Percentiles rank a stretch among this genome's conserved stretches.
phyloP scores from a whole-genome alignment of 768 basidiomycete species.

The Pisolithus sp. region DNA sequence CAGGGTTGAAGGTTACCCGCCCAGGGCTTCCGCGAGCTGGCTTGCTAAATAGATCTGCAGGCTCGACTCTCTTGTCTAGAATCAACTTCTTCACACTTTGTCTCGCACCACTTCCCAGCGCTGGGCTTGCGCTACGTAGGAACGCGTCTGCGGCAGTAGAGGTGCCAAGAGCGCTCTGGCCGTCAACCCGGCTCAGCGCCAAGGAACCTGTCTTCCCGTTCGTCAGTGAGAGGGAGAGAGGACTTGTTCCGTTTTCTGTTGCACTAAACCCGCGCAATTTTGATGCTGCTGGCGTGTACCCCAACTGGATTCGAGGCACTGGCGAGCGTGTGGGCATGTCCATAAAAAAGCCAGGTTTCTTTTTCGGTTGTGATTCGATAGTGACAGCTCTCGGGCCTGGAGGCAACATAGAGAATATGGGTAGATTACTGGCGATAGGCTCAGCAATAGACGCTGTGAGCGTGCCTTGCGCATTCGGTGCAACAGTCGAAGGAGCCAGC shows the following conservation, averaged over 20 bases:
- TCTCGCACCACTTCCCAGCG: slow-evolving; percentile 60
- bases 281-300: slow-evolving; percentile 55
- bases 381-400: slow-evolving; percentile 59
- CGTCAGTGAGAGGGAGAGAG: slow-evolving; percentile 42
- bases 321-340: slow-evolving; percentile 71
- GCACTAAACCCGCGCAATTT: slow-evolving; percentile 64
- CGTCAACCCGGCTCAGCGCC: slow-evolving; percentile 44
- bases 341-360: slow-evolving; percentile 71
- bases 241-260: slow-evolving; percentile 33
- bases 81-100: slow-evolving; percentile 92
- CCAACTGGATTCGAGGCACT: slow-evolving; percentile 55
- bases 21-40: slow-evolving; percentile 27
- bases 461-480: slow-evolving; percentile 47
- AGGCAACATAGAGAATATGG: slow-evolving; percentile 70
- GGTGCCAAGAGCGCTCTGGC: slow-evolving; percentile 30
- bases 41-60: slow-evolving; percentile 61
- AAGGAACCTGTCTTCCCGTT: slow-evolving; percentile 53
- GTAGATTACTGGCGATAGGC: slow-evolving; percentile 66
- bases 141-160: slow-evolving; percentile 48
- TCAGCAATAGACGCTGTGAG: slow-evolving; percentile 86
- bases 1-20: slow-evolving; percentile 70
- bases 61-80: slow-evolving; percentile 77
- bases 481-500: slow-evolving; percentile 36
- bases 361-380: slow-evolving; percentile 61
- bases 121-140: slow-evolving; percentile 50